Conservation (phyloP, 2,329 filamentous ascomycete species). For the Clonostachys byssicola region DNA sequence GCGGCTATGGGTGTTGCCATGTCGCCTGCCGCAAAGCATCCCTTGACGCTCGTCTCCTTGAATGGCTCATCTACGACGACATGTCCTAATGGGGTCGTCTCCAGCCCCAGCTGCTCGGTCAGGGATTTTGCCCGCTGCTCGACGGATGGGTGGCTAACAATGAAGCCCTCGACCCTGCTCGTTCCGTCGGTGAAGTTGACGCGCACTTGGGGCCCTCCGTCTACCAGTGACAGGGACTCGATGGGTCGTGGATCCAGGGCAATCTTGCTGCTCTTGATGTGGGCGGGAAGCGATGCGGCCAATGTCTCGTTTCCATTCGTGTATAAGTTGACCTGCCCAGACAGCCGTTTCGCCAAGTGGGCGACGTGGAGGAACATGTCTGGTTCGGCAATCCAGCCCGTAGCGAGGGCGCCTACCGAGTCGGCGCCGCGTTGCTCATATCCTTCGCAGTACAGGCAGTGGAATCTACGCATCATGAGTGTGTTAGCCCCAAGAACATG, state of each 20-base stretch:
- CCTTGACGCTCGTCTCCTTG: conserved; percentile 41
- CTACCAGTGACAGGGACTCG: conserved; percentile 16
- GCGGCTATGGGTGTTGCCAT: conserved; percentile 24
- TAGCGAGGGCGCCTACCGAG: conserved; percentile 41
- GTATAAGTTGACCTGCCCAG: conserved; percentile 42
- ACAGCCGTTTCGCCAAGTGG: conserved; percentile 36
- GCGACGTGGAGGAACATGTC: conserved; percentile 30
- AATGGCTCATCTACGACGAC: conserved; percentile 38
- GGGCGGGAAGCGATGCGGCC: conserved; percentile 14
- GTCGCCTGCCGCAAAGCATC: conserved; percentile 52
- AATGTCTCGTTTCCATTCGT: conserved; percentile 37
- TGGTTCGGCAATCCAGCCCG: conserved; percentile 21
- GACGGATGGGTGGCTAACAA: conserved; percentile 29
- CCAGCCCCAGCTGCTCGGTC: conserved; percentile 36
- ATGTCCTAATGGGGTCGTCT: conserved; percentile 33
- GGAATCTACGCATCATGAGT: conserved; percentile 30
- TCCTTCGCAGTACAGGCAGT: conserved; percentile 57
- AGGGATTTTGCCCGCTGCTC: conserved; percentile 30
- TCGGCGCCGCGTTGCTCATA: conserved; percentile 48
- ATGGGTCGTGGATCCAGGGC: conserved; percentile 28
- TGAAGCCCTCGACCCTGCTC: conserved; percentile 28
- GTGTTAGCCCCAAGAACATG: not conserved
- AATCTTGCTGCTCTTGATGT: conserved; percentile 24
- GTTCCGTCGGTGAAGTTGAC: conserved; percentile 33
- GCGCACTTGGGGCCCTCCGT: conserved; percentile 15